Base-by-base conservation (phyloP, 106 monocot genomes). In the Dendrobium officinale region DNA sequence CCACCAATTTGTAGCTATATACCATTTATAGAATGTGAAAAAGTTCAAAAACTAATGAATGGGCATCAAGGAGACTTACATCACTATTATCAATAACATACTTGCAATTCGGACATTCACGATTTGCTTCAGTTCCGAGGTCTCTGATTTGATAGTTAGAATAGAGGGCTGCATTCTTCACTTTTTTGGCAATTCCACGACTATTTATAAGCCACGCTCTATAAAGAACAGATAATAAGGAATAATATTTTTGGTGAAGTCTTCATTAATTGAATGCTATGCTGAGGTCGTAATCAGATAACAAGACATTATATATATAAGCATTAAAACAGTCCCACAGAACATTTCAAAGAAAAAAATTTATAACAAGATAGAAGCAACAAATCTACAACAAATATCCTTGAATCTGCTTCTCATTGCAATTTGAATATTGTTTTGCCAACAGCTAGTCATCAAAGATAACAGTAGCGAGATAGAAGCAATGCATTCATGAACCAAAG, bases 51-150 rank as follows among this genome's bases (percentile, higher is more conserved):
- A 24, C 22, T 19, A 76, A 49, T 48, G 22, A 76, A 51, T 26
- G 27, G 17, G 42, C 76, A 76, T 43, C 19, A 81, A 74, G 43
- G 20, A 74, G 9, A 81, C 92, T 91, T 85, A 99, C 98, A 91
- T 99, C 95, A 78, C 88, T 95, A 80, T 95, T 99, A 84, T 99
- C 98, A 84, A 99, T 93, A 18, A 82, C 29, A 77, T 92, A 80
- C 37, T 90, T 85, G 87, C 98, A 99, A 42, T 93, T 99, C 56
- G 98, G 95, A 75, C 98, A 99, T 86, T 99, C 91, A 75, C 89
- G 84, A 42, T 84, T 86, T 75, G 92, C 91, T 77, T 91, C 92
- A 67, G 73, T 72, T 26, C 80, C 86, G n/a, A 81, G 64, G 37
- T 95, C 98, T 73, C 85, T 90, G 77, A 86, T 84, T 76, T 83